phyloP scores from a whole-genome alignment of 495 filamentous ascomycete species.

The Penicillium flavigenum region DNA sequence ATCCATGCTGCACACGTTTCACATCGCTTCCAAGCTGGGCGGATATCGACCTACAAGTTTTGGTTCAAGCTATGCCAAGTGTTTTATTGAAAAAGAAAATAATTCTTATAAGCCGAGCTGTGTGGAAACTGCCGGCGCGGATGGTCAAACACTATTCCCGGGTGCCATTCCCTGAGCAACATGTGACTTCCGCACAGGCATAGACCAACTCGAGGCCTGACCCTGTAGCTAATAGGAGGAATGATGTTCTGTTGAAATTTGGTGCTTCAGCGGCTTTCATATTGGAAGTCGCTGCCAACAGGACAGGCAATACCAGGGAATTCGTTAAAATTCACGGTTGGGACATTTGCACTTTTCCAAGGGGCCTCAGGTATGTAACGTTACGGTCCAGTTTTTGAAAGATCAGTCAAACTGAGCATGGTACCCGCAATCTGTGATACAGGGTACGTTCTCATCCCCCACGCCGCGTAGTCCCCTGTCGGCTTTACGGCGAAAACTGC shows the following conservation, averaged over 20 bases:
- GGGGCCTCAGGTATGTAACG: not conserved
- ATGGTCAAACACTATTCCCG: conserved; percentile 46
- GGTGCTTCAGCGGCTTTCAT: not conserved
- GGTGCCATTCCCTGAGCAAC: conserved; percentile 32
- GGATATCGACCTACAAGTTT: conserved; percentile 44
- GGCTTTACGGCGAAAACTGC: not conserved
- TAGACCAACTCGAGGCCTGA: conserved; percentile 40
- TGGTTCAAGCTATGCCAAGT: conserved; percentile 44
- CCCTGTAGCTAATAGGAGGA: conserved; percentile 38
- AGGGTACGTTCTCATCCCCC: not conserved
- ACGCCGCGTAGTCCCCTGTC: not conserved
- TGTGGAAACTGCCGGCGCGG: conserved; percentile 42
- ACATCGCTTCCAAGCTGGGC: conserved; percentile 45
- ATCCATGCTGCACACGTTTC: conserved; percentile 48
- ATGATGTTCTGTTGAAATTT: too few relatives aligned
- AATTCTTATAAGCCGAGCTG: conserved; percentile 26
- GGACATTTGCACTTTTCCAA: not conserved
- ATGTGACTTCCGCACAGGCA: conserved; percentile 33
- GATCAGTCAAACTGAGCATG: not conserved
- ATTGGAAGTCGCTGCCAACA: conserved; percentile 18
- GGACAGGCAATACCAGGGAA: not conserved
- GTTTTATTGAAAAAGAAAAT: conserved; percentile 32
- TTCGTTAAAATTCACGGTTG: not conserved
- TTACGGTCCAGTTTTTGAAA: not conserved
- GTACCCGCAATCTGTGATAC: not conserved